Percentiles rank a stretch among this genome's conserved stretches.
These are phyloP conservation scores for Penicillium bovifimosum DNA, from an alignment of 495 filamentous ascomycete genomes.

Conservation along the genomic window DNA sequence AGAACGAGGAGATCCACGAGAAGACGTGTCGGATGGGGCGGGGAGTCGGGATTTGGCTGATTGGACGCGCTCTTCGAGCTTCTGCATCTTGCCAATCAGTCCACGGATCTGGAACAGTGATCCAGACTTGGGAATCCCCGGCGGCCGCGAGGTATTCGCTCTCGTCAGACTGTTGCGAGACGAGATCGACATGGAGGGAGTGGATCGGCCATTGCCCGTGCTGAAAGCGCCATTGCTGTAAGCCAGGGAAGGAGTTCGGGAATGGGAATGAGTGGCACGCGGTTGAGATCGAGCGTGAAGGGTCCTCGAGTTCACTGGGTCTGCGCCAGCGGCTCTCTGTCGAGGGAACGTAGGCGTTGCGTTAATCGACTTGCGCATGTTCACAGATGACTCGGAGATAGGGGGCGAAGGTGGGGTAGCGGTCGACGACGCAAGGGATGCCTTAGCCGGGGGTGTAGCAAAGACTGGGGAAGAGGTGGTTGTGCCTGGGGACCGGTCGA, in stretches of 20 bases:
- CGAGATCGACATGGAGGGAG: conserved; percentile 34
- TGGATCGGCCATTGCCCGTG: conserved; percentile 38
- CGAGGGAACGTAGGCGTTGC: conserved; percentile 37
- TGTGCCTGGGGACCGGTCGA: conserved; percentile 52
- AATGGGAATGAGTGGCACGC: conserved; percentile 43
- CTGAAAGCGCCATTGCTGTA: conserved; percentile 37
- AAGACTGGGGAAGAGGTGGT: conserved; percentile 69
- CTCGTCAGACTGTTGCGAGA: conserved; percentile 36
- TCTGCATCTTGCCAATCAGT: conserved; percentile 93
- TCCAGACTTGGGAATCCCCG: conserved; percentile 64
- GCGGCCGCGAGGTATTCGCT: conserved; percentile 23
- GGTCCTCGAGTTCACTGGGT: conserved; percentile 32
- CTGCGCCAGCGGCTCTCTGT: conserved; percentile 33
- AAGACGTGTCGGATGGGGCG: conserved; percentile 69
- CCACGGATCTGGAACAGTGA: conserved; percentile 90
- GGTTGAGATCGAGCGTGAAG: conserved; percentile 40
- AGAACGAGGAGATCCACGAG: conserved; percentile 67
- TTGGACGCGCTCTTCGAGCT: conserved; percentile 86
- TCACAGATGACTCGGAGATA: conserved; percentile 46
- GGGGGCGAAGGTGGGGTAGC: conserved; percentile 67
- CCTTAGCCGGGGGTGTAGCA: conserved; percentile 64
- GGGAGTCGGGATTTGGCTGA: conserved; percentile 91
- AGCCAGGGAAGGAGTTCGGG: conserved; percentile 50
- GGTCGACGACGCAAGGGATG: conserved; percentile 67
- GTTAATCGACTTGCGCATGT: conserved; percentile 38